Evolutionary conservation across 1,139 yeast genomes (phyloP), one percentile per base, ranked within the genome.

Genomic region (Kurtzmaniella natalensis): DNA sequence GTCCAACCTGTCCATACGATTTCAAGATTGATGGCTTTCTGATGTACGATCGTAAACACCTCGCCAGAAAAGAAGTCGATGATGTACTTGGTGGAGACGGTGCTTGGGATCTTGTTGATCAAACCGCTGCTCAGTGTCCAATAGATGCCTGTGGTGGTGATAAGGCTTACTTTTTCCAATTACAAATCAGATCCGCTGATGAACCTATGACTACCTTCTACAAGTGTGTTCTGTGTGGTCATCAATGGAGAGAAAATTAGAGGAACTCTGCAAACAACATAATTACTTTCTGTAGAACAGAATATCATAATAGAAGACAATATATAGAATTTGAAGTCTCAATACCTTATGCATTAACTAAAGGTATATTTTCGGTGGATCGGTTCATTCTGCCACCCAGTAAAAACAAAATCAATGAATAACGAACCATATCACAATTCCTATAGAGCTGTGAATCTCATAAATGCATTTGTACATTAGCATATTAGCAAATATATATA

Each of bases 81-180:
- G 98, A 92, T 62, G 96, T 92, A 8, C 71, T 92, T 18, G 98
- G 99, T 39, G 96, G 96, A 27, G 94, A 81, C 45, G 97, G 96
- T 18, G 94, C 97, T 3, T 92, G 98, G 98, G 98, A 92, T 56
- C 89, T 92, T 53, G 98, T 94, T 20, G 98, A 94, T 54, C 92
- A 83, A 51, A 83, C 92, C 0, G 67, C 77, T 2, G 83, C 92
- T 0, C 95, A 92, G 55, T 92, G 98, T 66, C 96, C 96, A 3
- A 70, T 76, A 29, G 94, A 85, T 42, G 59, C 71, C 1, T 92
- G 98, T 66, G 95, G 88, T 31, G 82, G 84, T 42, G 85, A 78
- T 46, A 85, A 87, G 58, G 99, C 98, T 0, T 92, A 94, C 60
- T 92, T 87, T 69, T 94, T 89, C 72, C 98, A 92, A 62, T 69